Evolutionary conservation across 73 alveolate species (phyloP).

Genomic region (Tetrahymena thermophila): DNA sequence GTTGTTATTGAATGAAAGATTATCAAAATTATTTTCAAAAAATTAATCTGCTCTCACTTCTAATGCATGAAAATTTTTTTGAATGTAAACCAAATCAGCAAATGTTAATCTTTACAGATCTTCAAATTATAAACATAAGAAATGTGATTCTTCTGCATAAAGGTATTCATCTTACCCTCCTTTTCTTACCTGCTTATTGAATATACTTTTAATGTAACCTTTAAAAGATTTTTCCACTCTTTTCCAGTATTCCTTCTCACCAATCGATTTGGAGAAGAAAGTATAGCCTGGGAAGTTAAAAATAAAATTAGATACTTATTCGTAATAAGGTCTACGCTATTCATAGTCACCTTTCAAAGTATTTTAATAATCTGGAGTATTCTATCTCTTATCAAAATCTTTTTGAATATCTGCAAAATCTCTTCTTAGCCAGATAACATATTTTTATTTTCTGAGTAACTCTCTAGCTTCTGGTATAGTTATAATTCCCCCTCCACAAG

Average conservation of each 20-base stretch:
- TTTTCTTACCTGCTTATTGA: background rate
- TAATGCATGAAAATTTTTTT: background rate
- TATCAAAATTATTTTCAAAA: background rate
- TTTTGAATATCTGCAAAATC: conserved; percentile 7
- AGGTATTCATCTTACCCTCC: background rate
- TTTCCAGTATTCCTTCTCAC: background rate
- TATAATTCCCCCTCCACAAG: conserved; percentile 40
- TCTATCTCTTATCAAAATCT: background rate
- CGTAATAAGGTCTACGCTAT: background rate
- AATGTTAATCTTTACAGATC: background rate
- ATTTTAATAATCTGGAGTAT: background rate
- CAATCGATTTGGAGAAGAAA: background rate
- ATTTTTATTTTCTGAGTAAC: background rate
- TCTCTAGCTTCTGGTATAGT: conserved; percentile 9
- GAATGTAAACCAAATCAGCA: background rate
- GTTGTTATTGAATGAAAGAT: background rate
- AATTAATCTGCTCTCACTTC: background rate
- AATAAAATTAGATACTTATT: background rate
- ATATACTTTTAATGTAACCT: background rate
- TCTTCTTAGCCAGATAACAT: conserved; percentile 14
- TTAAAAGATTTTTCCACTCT: background rate
- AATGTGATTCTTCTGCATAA: background rate
- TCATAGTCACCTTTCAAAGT: background rate
- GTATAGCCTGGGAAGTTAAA: background rate
- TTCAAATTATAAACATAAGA: background rate